phyloP scores from a whole-genome alignment of 1,284 basidiomycete genomes.

The Apiotrichum domesticum region DNA sequence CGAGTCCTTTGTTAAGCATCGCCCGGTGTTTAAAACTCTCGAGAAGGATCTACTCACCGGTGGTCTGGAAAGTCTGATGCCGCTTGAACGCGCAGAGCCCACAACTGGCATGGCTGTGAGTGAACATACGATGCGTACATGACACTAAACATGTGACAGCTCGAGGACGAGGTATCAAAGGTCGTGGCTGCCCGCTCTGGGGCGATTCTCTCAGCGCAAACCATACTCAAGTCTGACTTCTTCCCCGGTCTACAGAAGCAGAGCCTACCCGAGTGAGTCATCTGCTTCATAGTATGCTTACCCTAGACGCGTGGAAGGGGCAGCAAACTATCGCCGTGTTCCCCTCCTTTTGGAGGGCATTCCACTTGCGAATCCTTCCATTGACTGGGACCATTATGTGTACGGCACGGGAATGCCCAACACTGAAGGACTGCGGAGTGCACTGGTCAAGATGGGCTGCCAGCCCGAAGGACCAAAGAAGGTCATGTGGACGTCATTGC shows the following conservation, averaged over 20 bases:
- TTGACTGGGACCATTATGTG: conserved; percentile 58
- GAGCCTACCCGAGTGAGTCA: conserved; percentile 76
- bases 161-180: conserved; percentile 76
- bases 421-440: conserved; percentile 57
- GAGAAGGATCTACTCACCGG: conserved; percentile 82
- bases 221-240: conserved; percentile 93
- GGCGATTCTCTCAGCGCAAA: conserved; percentile 64
- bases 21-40: conserved; percentile 93
- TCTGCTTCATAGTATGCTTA: background rate
- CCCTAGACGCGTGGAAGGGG: conserved; percentile 76
- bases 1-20: conserved; percentile 69
- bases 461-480: conserved; percentile 63
- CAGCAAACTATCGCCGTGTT: conserved; percentile 82
- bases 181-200: conserved; percentile 81
- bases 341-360: conserved; percentile 56
- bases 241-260: conserved; percentile 93
- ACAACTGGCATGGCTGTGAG: conserved; percentile 67
- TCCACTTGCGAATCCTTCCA: conserved; percentile 1
- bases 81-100: conserved; percentile 69
- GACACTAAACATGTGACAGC: conserved; percentile 11
- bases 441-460: conserved; percentile 73
- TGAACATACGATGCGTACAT: background rate
- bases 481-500: conserved; percentile 84
- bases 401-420: conserved; percentile 68
- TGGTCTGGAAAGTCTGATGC: conserved; percentile 72